phyloP scores from a whole-genome alignment of 768 basidiomycete genomes.

The Rhodosporidiobolus sp. region DNA sequence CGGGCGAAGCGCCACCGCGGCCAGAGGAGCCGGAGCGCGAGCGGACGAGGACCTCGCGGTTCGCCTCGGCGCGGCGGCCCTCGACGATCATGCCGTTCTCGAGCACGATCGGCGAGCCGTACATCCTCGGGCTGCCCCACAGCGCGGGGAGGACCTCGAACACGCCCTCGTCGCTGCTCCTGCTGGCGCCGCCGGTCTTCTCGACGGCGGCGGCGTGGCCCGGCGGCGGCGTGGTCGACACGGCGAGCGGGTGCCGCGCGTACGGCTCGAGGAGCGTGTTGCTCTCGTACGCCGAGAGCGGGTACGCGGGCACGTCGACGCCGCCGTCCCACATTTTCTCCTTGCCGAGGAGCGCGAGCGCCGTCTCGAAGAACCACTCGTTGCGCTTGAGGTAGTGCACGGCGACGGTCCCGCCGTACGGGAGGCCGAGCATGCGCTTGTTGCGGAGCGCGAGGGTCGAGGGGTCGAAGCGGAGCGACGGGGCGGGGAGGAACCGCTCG shows the following conservation, averaged over 20 bases:
- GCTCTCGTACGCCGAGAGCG: slow-evolving; percentile 1
- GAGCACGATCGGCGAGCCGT: slow-evolving; percentile 42
- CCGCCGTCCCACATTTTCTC: slow-evolving; percentile 44
- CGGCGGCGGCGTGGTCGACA: slow-evolving; percentile 11
- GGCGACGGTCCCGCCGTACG: slow-evolving; percentile 77
- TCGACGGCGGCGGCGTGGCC: slow-evolving; percentile 7
- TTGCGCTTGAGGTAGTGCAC: slow-evolving; percentile 98
- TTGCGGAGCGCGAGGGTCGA: slow-evolving; percentile 33
- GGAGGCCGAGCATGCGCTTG: slow-evolving; percentile 42
- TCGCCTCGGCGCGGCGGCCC: slow-evolving; percentile 27
- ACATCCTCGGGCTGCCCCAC: slow-evolving; percentile 43
- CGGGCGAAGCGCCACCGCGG: not conserved
- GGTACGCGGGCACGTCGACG: slow-evolving; percentile 31
- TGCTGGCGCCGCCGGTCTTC: not conserved
- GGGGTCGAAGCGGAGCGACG: slow-evolving; percentile 40
- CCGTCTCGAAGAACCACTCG: slow-evolving; percentile 94
- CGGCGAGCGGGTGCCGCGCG: not conserved
- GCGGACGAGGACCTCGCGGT: slow-evolving; percentile 14
- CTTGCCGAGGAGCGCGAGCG: slow-evolving; percentile 69
- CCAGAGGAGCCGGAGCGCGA: too few species aligned
- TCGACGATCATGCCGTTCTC: slow-evolving; percentile 28
- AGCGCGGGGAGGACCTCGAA: slow-evolving; percentile 19
- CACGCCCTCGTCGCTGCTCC: not conserved
- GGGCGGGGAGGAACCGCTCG: slow-evolving; percentile 41
- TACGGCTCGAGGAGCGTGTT: slow-evolving; percentile 12